Percentiles rank a stretch among this genome's conserved stretches.
These are phyloP conservation scores for Wickerhamiella vanderwaltii DNA, from an alignment of 805 yeast species.

Conservation along the genomic window DNA sequence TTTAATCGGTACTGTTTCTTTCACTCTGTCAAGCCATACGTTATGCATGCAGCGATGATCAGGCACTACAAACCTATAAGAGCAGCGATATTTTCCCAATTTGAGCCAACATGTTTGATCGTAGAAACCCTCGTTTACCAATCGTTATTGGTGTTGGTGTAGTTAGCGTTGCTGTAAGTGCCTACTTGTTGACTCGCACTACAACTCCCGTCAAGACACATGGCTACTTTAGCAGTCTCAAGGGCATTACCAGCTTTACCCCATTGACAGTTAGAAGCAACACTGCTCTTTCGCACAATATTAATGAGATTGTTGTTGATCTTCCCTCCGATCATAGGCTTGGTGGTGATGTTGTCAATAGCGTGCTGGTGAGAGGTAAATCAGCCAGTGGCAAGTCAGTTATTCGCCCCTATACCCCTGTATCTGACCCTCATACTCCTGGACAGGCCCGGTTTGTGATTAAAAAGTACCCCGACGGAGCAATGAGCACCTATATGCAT, in stretches of 20 bases:
- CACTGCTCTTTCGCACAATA: conserved; percentile 24
- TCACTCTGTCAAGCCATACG: too few relatives aligned
- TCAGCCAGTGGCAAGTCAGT: conserved; percentile 80
- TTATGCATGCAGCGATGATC: too few relatives aligned
- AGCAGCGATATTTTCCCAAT: too few relatives aligned
- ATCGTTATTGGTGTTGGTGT: too few relatives aligned
- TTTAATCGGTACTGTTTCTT: too few relatives aligned
- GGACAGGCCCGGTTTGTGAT: conserved; percentile 72
- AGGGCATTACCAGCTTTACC: conserved; percentile 28
- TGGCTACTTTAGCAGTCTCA: conserved; percentile 17
- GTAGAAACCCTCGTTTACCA: too few relatives aligned
- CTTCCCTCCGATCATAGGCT: conserved; percentile 58
- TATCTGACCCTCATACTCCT: conserved; percentile 50
- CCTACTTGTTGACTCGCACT: too few relatives aligned
- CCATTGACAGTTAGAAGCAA: conserved; percentile 18
- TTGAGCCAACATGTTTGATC: too few relatives aligned
- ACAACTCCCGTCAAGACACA: too few relatives aligned
- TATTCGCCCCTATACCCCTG: conserved; percentile 75
- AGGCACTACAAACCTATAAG: too few relatives aligned
- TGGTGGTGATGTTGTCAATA: conserved; percentile 72
- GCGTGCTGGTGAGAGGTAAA: conserved; percentile 68
- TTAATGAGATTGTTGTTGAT: conserved; percentile 59
- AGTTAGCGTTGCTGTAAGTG: too few relatives aligned
- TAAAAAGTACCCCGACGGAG: conserved; percentile 77
- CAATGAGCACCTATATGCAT: conserved; percentile 64